These are phyloP conservation scores for Excoecaria agallocha DNA, from an alignment of 345 rosid genomes.

Conservation along the genomic window DNA sequence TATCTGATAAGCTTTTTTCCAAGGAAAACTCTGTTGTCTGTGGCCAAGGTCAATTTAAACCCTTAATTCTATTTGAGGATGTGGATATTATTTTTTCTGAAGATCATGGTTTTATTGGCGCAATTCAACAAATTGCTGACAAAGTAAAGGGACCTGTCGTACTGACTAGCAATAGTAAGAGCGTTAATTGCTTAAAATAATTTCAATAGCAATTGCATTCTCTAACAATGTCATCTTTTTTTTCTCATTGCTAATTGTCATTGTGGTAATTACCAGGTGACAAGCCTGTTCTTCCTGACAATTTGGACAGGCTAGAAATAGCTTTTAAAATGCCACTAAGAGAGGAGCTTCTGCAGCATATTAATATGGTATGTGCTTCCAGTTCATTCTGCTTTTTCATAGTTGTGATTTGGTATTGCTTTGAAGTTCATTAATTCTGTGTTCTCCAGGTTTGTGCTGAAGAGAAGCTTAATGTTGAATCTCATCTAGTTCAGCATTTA, in stretches of 20 bases:
- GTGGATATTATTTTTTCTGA: constrained; percentile 79
- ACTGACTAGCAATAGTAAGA: constrained; percentile 82
- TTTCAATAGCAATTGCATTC: constrained; percentile 5
- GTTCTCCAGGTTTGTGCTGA: constrained; percentile 65
- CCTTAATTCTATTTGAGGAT: constrained; percentile 90
- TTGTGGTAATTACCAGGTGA: constrained; percentile 46
- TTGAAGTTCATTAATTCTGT: background rate
- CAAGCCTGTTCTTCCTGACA: constrained; percentile 66
- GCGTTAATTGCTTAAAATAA: constrained; percentile 14
- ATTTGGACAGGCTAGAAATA: constrained; percentile 58
- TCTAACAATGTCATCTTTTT: constrained; percentile 4
- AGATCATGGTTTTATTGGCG: constrained; percentile 84
- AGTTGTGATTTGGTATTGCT: background rate
- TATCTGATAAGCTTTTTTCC: constrained; percentile 29
- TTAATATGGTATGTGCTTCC: constrained; percentile 45
- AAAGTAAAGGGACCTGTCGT: constrained; percentile 88
- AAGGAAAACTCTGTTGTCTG: constrained; percentile 28
- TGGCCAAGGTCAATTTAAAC: constrained; percentile 44
- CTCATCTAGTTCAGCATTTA: constrained; percentile 51
- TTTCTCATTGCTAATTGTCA: constrained; percentile 7
- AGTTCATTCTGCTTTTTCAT: background rate
- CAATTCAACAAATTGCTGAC: constrained; percentile 82
- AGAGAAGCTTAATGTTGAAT: constrained; percentile 56
- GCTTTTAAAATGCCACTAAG: constrained; percentile 52
- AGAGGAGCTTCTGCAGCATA: constrained; percentile 57